These are phyloP conservation scores for Fraxinus anomala DNA, from an alignment of 257 asterid species.

Conservation along the genomic window DNA sequence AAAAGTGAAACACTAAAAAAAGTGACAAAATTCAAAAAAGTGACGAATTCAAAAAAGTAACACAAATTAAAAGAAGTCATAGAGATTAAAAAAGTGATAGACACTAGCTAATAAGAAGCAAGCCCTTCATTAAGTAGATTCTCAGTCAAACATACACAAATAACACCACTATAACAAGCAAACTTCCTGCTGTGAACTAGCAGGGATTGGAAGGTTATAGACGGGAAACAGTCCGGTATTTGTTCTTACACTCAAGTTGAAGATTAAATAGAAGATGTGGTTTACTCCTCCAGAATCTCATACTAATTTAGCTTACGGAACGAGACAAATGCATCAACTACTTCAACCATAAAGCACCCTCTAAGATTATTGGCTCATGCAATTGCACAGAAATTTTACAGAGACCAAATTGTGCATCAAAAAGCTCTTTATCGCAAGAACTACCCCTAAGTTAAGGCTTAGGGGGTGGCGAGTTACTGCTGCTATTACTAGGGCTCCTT, in stretches of 20 bases:
- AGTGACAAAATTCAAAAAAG: too few relatives aligned
- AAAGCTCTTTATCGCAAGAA: not conserved
- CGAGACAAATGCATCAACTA: not conserved
- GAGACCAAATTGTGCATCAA: not conserved
- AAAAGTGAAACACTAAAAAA: too few relatives aligned
- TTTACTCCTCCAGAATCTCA: not conserved
- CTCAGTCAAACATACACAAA: too few relatives aligned
- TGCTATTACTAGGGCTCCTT: conserved; percentile 55
- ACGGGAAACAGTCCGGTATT: not conserved
- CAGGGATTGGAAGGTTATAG: not conserved
- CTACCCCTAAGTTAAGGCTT: conserved; percentile 29
- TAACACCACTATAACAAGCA: not conserved
- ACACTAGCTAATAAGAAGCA: too few relatives aligned
- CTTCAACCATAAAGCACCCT: not conserved
- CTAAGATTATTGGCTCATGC: not conserved
- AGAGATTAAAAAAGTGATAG: too few relatives aligned
- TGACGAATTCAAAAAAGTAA: too few relatives aligned
- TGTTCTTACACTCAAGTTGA: not conserved
- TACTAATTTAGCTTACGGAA: not conserved
- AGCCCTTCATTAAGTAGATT: too few relatives aligned
- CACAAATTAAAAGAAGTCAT: too few relatives aligned
- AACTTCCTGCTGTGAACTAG: not conserved
- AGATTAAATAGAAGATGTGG: not conserved
- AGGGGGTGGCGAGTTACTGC: conserved; percentile 60
- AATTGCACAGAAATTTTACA: conserved; percentile 2